phyloP scores from a whole-genome alignment of 2,329 filamentous ascomycete genomes.

The Parafenestella ontariensis region DNA sequence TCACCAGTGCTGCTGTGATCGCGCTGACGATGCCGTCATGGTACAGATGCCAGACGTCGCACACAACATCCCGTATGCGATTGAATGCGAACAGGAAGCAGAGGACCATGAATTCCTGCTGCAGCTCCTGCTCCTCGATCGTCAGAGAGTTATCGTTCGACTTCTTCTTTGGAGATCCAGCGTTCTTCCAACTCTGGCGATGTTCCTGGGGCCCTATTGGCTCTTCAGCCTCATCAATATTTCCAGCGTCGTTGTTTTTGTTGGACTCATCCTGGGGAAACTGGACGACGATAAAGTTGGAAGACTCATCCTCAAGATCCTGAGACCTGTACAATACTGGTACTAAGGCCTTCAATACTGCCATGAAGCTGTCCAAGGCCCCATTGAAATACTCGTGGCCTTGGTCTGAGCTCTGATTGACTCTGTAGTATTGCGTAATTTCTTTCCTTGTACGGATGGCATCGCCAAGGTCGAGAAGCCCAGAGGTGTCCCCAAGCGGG shows the following conservation, averaged over 20 bases:
- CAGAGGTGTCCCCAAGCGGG: slow-evolving; percentile 16
- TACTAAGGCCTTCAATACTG: not conserved
- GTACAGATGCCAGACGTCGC: slow-evolving; percentile 17
- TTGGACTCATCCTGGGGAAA: not conserved
- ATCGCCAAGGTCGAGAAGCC: slow-evolving; percentile 20
- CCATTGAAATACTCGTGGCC: slow-evolving; percentile 18
- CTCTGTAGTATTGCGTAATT: slow-evolving; percentile 14
- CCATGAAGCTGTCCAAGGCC: slow-evolving; percentile 6
- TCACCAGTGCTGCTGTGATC: slow-evolving; percentile 19
- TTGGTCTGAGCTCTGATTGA: slow-evolving; percentile 6
- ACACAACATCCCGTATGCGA: slow-evolving; percentile 14
- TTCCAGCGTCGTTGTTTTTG: no score
- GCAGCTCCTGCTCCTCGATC: slow-evolving; percentile 12
- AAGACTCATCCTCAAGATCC: not conserved
- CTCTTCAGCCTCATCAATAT: no score
- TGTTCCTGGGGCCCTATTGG: no score
- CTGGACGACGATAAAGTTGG: not conserved
- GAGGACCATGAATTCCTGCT: slow-evolving; percentile 20
- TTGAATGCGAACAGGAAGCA: slow-evolving; percentile 25
- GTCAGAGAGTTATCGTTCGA: slow-evolving; percentile 2
- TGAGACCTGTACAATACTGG: not conserved
- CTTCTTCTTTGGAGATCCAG: no score
- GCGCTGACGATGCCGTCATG: slow-evolving; percentile 5
- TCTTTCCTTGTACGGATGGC: slow-evolving; percentile 28
- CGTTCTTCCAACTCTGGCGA: no score